A percentile compares a stretch with the other conserved stretches of the same genome.
These are phyloP conservation scores for Stagonosporopsis rhizophila DNA, from an alignment of 2,329 filamentous ascomycete species.

Conservation along the genomic window DNA sequence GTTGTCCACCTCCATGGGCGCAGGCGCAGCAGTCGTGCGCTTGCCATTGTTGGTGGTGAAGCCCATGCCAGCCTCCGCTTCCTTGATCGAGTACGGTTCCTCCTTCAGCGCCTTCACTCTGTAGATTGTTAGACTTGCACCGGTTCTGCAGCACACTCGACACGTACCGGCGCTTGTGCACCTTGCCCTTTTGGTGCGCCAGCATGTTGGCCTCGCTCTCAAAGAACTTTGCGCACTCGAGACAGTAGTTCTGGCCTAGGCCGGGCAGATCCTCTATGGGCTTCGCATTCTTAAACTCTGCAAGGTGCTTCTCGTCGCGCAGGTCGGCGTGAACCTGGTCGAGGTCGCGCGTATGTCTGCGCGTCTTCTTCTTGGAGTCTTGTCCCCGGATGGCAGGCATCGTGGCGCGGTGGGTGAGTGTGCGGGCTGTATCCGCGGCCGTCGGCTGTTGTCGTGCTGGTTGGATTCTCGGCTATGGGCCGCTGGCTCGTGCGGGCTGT, in stretches of 20 bases:
- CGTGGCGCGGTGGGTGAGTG: slow-evolving; percentile 25
- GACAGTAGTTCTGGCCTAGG: slow-evolving; percentile 84
- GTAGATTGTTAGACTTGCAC: slow-evolving; percentile 19
- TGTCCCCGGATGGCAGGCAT: slow-evolving; percentile 61
- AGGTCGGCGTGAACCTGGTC: slow-evolving; percentile 92
- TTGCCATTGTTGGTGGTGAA: slow-evolving; percentile 73
- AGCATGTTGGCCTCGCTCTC: slow-evolving; percentile 80
- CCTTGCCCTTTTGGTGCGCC: slow-evolving; percentile 83
- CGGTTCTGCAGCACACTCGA: neutral
- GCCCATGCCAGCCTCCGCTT: slow-evolving; percentile 82
- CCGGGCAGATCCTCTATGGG: slow-evolving; percentile 86
- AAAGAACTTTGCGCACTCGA: slow-evolving; percentile 96
- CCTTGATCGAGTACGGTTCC: slow-evolving; percentile 84
- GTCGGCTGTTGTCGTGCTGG: slow-evolving; percentile 34
- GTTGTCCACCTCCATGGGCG: slow-evolving; percentile 46
- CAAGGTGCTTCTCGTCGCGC: slow-evolving; percentile 77
- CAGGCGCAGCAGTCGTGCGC: slow-evolving; percentile 34
- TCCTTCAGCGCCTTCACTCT: slow-evolving; percentile 84
- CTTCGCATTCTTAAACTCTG: slow-evolving; percentile 79
- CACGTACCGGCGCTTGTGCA: slow-evolving; percentile 83
- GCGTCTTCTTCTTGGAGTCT: slow-evolving; percentile 58
- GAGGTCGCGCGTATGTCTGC: slow-evolving; percentile 72
- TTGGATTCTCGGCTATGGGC: slow-evolving; percentile 32
- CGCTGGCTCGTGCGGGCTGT: slow-evolving; percentile 33
- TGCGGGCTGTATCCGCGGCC: slow-evolving; percentile 35